Base-by-base conservation (phyloP, 2,329 filamentous ascomycete genomes). In the Ophiostoma fasciatum region DNA sequence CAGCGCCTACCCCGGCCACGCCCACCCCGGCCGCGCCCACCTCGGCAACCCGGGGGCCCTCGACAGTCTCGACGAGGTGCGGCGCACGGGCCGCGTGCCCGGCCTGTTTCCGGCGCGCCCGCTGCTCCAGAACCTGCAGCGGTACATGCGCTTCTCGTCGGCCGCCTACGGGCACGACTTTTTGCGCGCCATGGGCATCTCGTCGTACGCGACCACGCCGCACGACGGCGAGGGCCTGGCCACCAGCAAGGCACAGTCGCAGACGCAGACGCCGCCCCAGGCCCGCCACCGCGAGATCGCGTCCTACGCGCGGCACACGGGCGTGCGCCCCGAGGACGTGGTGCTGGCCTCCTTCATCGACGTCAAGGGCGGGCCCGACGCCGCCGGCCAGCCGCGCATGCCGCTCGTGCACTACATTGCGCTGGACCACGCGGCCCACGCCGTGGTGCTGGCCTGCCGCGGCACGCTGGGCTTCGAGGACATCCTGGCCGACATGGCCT, bases 381-480 rank as follows among this genome's bases (percentile, higher is more conserved):
- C 71, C 1, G 66, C 68, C 4, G 77, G 78, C 1, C 66, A 73
- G 17, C 75, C 71, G 1, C 76, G 76, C 0, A 68, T 81, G 38
- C 78, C 78, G 2, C 61, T 83, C 14, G 77, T 82, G 3, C 78
- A 83, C 52, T 83, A 81, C 46, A 70, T 83, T 25, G 75, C 75
- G 2, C 58, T 83, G 1, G 78, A 83, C 45, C 75, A 80, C 48
- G 72, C 77, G 35, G 77, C 77, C 2, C 77, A 74, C 47, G 77
- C 78, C 0, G 72, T 83, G 0, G 77, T 83, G 0, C 59, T 83
- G n/a, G 75, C 77, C 2, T 78, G 79, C 34, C 68, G 78, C 26
- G 78, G 78, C 2, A 83, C 78, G 0, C 61, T 81, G 27, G 78
- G 78, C 0, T 82, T 82, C 41, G 78, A 82, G 47, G 78, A 83